A percentile compares a stretch with the other conserved stretches of the same genome.
Conservation (phyloP, 2,329 filamentous ascomycete species). For the Xylariaceae sp. region DNA sequence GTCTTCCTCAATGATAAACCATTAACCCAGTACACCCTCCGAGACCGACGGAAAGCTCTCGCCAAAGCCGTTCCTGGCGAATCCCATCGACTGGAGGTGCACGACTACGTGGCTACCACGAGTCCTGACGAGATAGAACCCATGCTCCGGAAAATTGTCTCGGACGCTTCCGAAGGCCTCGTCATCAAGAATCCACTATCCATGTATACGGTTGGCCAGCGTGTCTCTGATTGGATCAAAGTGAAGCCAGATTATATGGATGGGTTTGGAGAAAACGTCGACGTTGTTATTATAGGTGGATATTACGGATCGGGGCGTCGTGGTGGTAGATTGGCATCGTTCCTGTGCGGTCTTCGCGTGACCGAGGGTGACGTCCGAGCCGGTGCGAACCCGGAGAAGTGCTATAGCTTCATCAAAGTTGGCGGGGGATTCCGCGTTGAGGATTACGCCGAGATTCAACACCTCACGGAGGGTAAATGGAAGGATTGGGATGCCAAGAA, state of each 20-base stretch:
- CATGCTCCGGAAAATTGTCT: conserved; percentile 74
- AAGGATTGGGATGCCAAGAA: conserved; percentile 72
- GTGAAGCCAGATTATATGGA: conserved; percentile 99
- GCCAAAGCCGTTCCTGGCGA: conserved; percentile 65
- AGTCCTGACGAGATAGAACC: conserved; percentile 72
- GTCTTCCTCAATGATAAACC: conserved; percentile 78
- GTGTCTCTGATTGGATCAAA: conserved; percentile 96
- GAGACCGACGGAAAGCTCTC: conserved; percentile 73
- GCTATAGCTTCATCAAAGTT: conserved; percentile 94
- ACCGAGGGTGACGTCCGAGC: conserved; percentile 62
- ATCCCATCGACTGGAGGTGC: conserved; percentile 76
- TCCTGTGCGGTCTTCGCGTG: conserved; percentile 80
- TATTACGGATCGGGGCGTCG: conserved; percentile 87
- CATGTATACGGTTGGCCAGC: conserved; percentile 78
- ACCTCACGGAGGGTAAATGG: conserved; percentile 90
- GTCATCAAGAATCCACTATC: conserved; percentile 92
- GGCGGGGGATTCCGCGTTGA: conserved; percentile 85
- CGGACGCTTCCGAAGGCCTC: conserved; percentile 81
- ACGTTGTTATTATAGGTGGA: conserved; percentile 83
- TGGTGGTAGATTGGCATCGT: conserved; percentile 78
- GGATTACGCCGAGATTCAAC: conserved; percentile 79
- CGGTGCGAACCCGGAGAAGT: conserved; percentile 65
- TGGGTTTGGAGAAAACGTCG: conserved; percentile 88
- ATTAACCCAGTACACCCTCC: conserved; percentile 76
- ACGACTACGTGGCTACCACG: conserved; percentile 63